Percentiles rank a stretch among this genome's conserved stretches.
phyloP scores from a whole-genome alignment of 2,329 filamentous ascomycete species.

The Orbilia javanica region DNA sequence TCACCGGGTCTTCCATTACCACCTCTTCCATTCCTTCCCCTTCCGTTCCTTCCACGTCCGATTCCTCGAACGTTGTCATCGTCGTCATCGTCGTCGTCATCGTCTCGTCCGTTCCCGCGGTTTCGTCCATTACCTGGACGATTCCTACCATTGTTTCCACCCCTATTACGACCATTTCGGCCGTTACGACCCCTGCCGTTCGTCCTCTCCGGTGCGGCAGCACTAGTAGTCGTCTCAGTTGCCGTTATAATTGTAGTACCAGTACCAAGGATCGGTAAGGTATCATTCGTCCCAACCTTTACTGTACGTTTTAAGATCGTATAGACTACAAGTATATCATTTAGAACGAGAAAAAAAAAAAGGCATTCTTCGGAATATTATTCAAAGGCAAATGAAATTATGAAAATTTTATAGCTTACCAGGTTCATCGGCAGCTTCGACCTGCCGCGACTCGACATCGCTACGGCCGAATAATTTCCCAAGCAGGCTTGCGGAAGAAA shows the following conservation, averaged over 20 bases:
- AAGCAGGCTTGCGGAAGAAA: slow-evolving; percentile 40
- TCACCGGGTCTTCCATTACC: slow-evolving; percentile 11
- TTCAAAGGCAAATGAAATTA: too few relatives aligned
- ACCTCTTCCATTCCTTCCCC: background rate
- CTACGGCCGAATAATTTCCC: slow-evolving; percentile 42
- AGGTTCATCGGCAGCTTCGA: slow-evolving; percentile 37
- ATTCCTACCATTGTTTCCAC: background rate
- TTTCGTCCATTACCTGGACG: background rate
- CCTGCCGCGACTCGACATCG: slow-evolving; percentile 37
- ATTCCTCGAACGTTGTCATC: background rate
- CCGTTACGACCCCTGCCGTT: slow-evolving; percentile 18
- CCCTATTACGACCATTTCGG: slow-evolving; percentile 4
- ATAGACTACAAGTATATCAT: slow-evolving; percentile 26
- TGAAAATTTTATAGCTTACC: slow-evolving; percentile 26
- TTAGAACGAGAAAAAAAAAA: too few relatives aligned
- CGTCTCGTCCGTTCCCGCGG: background rate
- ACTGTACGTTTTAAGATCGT: slow-evolving; percentile 26
- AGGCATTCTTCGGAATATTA: background rate
- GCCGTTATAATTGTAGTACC: slow-evolving; percentile 1
- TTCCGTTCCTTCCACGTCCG: slow-evolving; percentile 1
- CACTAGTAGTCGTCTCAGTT: background rate
- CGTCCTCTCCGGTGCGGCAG: slow-evolving; percentile 18
- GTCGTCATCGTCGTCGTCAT: background rate
- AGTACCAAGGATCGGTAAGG: slow-evolving; percentile 24
- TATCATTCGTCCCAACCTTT: slow-evolving; percentile 19